Conservation (phyloP, 2,329 filamentous ascomycete species). For the Cordyceps farinosa region DNA sequence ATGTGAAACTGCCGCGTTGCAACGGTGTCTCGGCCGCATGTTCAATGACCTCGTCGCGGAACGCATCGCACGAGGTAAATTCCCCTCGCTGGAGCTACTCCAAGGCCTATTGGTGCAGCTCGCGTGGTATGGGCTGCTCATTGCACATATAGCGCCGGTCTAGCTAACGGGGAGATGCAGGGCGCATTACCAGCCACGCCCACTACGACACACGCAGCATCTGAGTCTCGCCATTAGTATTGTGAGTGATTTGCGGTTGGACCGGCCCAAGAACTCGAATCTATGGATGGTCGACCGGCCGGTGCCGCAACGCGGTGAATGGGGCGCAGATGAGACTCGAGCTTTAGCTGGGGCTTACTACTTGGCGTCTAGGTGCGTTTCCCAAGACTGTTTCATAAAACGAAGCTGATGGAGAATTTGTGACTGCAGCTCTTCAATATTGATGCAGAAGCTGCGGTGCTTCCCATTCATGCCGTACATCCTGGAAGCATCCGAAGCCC, state of each 20-base stretch:
- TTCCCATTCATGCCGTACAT: constrained; percentile 29
- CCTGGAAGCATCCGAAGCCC: constrained; percentile 25
- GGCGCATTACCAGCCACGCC: constrained; percentile 32
- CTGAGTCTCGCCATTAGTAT: constrained; percentile 31
- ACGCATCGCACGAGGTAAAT: constrained; percentile 24
- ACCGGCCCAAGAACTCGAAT: constrained; percentile 27
- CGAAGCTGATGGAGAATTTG: too few species aligned
- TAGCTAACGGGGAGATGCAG: constrained; percentile 17
- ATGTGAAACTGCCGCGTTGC: constrained; percentile 23
- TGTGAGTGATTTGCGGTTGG: constrained; percentile 30
- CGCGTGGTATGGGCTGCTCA: constrained; percentile 27
- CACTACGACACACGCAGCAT: constrained; percentile 29
- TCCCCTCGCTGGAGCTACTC: constrained; percentile 29
- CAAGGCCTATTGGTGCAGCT: constrained; percentile 31
- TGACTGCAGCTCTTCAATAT: constrained; percentile 26
- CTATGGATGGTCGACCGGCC: constrained; percentile 28
- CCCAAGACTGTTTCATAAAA: too few species aligned
- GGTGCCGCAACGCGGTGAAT: constrained; percentile 13
- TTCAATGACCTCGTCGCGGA: constrained; percentile 29
- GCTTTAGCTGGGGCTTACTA: constrained; percentile 32
- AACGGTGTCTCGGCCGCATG: constrained; percentile 25
- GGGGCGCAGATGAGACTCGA: constrained; percentile 29
- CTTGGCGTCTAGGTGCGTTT: constrained; percentile 29
- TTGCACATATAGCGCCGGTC: not conserved
- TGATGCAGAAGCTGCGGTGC: constrained; percentile 31